Evolutionary conservation across 352 stramenopile species (phyloP).

Genomic region (Phytophthora foliorum): DNA sequence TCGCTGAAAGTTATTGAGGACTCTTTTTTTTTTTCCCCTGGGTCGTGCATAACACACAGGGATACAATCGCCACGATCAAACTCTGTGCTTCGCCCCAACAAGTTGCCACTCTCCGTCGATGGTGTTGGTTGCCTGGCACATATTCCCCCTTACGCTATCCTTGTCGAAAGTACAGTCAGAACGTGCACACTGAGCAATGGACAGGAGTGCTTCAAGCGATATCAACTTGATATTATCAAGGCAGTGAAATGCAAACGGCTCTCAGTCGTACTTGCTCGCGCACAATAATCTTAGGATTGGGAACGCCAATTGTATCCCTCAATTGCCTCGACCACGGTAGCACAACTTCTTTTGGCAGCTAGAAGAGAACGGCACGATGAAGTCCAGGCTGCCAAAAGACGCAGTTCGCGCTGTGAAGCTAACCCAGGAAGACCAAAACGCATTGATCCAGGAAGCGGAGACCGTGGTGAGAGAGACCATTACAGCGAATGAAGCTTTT

Average conservation of each 20-base stretch:
- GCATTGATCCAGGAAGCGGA: neutral
- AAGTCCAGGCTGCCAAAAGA: neutral
- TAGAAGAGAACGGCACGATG: neutral
- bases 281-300: neutral
- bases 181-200: too few relatives aligned
- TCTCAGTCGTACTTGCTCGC: neutral
- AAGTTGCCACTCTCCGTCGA: too few relatives aligned
- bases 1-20: too few relatives aligned
- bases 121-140: too few relatives aligned
- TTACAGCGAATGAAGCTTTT: slow-evolving; percentile 2
- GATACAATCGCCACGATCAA: too few relatives aligned
- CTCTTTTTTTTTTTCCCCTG: too few relatives aligned
- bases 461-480: neutral
- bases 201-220: too few relatives aligned
- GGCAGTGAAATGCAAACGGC: neutral
- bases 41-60: too few relatives aligned
- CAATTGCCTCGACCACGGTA: neutral
- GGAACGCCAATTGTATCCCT: neutral
- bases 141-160: too few relatives aligned
- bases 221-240: too few relatives aligned
- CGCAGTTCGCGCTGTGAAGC: neutral
- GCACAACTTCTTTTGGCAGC: neutral
- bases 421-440: neutral
- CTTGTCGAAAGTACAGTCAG: too few relatives aligned
- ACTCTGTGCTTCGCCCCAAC: too few relatives aligned